A percentile compares a stretch with the other conserved stretches of the same genome.
phyloP scores from a whole-genome alignment of 1,284 basidiomycete genomes.

The Coniophora puteana region DNA sequence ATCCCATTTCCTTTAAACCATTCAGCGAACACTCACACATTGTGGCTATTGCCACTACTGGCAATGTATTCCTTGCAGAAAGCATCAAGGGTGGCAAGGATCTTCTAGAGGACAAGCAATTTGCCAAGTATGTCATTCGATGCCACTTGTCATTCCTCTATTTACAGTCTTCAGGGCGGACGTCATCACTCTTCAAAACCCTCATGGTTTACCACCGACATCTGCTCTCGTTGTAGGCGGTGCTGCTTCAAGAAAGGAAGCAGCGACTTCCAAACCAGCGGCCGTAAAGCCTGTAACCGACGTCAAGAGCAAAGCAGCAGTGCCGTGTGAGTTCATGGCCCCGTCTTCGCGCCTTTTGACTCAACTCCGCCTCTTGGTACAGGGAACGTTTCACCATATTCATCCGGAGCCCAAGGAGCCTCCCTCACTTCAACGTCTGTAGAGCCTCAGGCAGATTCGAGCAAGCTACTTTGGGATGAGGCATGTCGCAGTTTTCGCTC shows the following conservation, averaged over 20 bases:
- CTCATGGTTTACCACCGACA: conserved; percentile 64
- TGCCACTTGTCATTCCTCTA: neutral
- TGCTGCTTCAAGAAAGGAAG: conserved; percentile 25
- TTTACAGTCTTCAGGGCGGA: conserved; percentile 56
- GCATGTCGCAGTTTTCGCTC: conserved; percentile 31
- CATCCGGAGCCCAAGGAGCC: conserved; percentile 87
- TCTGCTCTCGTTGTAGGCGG: conserved; percentile 41
- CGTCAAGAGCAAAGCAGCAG: conserved; percentile 49
- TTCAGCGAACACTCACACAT: conserved; percentile 92
- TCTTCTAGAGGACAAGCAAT: conserved; percentile 80
- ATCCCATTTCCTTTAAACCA: conserved; percentile 91
- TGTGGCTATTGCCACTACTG: conserved; percentile 85
- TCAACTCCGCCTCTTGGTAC: conserved; percentile 9
- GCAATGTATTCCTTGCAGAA: conserved; percentile 89
- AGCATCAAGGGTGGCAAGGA: conserved; percentile 89
- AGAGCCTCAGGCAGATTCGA: conserved; percentile 73
- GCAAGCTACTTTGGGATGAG: conserved; percentile 89
- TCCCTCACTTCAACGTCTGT: conserved; percentile 92
- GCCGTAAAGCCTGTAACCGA: conserved; percentile 34
- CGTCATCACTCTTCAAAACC: conserved; percentile 89
- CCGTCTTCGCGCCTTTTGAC: conserved; percentile 3
- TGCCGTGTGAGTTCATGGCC: conserved; percentile 61
- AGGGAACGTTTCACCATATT: conserved; percentile 93
- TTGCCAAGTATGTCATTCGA: conserved; percentile 62
- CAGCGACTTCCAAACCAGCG: conserved; percentile 30